Conservation (phyloP, 108 stramenopile genomes). For the Ochromonas danica region DNA sequence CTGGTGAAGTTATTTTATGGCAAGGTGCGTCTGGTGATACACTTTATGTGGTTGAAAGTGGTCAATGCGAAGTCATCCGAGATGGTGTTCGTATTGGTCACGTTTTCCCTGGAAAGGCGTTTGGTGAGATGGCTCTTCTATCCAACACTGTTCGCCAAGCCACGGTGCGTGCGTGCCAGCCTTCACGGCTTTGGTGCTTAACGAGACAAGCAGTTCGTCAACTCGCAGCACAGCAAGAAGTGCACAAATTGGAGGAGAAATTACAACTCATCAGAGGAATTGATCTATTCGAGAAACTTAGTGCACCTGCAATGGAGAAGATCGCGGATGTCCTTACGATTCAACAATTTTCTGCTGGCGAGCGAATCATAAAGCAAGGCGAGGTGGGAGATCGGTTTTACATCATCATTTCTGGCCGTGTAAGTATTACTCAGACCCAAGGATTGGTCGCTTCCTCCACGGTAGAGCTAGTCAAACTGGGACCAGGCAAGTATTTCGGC, state of each 20-base stretch:
- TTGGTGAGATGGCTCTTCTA: conserved; percentile 21
- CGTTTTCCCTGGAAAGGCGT: neutral
- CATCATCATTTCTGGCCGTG: conserved; percentile 39
- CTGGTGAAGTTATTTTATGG: conserved; percentile 33
- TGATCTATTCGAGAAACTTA: neutral
- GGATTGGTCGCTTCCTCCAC: neutral
- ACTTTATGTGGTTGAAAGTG: conserved; percentile 18
- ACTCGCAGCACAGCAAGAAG: neutral
- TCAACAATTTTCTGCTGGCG: neutral
- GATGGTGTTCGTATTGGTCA: neutral
- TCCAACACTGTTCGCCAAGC: neutral
- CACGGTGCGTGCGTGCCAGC: neutral
- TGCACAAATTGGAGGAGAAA: neutral
- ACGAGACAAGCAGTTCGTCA: neutral
- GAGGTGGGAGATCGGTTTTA: conserved; percentile 39
- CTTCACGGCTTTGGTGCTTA: neutral
- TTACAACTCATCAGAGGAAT: neutral
- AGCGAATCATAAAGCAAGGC: conserved; percentile 44
- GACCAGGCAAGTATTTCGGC: conserved; percentile 9
- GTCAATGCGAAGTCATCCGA: conserved; percentile 1
- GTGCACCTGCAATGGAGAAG: neutral
- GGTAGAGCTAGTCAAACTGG: neutral
- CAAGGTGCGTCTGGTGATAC: conserved; percentile 3
- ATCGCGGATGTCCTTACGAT: neutral
- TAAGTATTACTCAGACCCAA: conserved; percentile 25